phyloP scores from a whole-genome alignment of 345 rosid species.

The Populus davidiana region DNA sequence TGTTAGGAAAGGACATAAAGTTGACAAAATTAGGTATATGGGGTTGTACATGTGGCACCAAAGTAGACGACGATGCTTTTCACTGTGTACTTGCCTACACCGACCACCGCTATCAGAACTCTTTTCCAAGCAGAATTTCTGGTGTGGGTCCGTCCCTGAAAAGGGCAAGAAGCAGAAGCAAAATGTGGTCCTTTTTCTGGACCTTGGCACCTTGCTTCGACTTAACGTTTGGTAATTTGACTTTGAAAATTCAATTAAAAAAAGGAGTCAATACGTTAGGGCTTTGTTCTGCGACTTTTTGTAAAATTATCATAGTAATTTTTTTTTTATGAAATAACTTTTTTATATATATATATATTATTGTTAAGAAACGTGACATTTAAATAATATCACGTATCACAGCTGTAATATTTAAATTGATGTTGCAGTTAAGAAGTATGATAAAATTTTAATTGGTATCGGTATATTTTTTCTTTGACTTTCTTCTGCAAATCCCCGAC shows the following conservation, averaged over 20 bases:
- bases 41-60: background rate
- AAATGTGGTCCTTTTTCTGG: background rate
- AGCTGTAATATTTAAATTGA: too few species aligned
- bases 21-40: background rate
- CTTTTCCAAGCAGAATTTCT: background rate
- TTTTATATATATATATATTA: too few species aligned
- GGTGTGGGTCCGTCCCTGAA: background rate
- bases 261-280: background rate
- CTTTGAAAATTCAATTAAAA: conserved; percentile 10
- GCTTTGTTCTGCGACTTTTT: background rate
- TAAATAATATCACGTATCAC: too few species aligned
- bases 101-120: background rate
- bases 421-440: too few species aligned
- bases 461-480: too few species aligned
- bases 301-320: too few species aligned
- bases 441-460: too few species aligned
- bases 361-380: too few species aligned
- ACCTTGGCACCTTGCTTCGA: background rate
- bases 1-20: background rate
- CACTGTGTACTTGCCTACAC: background rate
- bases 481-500: too few species aligned
- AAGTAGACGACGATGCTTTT: background rate
- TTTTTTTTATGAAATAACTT: too few species aligned
- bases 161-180: background rate
- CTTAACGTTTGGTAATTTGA: conserved; percentile 1